Base-by-base conservation (phyloP, 1,139 yeast species). In the Sugiyamaella japonica region DNA sequence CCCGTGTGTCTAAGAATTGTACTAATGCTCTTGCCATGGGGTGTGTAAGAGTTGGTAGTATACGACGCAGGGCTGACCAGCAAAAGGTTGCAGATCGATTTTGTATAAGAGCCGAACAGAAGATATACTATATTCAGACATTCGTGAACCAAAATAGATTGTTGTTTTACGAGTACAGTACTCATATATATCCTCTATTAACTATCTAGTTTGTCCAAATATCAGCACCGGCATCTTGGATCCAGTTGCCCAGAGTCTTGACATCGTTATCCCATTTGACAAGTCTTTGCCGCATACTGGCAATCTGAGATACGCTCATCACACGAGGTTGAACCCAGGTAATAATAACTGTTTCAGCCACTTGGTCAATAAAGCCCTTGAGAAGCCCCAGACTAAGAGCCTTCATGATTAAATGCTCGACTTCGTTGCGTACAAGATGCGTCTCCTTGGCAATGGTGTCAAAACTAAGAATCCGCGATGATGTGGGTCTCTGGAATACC, bases 251-350 rank as follows among this genome's bases (percentile, higher is more conserved):
- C 63, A 93, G 78, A 46, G 77, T 76, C 48, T 80, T 79, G 39
- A 91, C 97, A 63, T 84, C 85, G 54, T 71, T 71, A 64, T 87
- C 86, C 99, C 99, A 93, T 53, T 77, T 79, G 36, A 78, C 78
- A 67, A 93, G 79, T 65, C 89, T 86, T 57, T 79, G 78, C 63
- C 83, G 83, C 86, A 93, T 89, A 55, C 80, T 79, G 55, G 78
- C 81, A 57, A 91, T 88, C 76, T 93, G 98, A 49, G 80, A 81
- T 63, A 77, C 79, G 67, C 89, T 89, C 78, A 93, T 85, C 54
- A 90, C 89, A 66, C 98, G 81, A 54, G 99, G 98, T 74, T 93
- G 98, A 59, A 91, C 85, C 98, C 99, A 93, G 20, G 89, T 84
- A 53, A 93, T 84, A 29, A 86, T 83, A 59, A 93, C 88, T 10